Evolutionary conservation across 1,139 yeast genomes (phyloP).

Genomic region (Suhomyces guaymorum): DNA sequence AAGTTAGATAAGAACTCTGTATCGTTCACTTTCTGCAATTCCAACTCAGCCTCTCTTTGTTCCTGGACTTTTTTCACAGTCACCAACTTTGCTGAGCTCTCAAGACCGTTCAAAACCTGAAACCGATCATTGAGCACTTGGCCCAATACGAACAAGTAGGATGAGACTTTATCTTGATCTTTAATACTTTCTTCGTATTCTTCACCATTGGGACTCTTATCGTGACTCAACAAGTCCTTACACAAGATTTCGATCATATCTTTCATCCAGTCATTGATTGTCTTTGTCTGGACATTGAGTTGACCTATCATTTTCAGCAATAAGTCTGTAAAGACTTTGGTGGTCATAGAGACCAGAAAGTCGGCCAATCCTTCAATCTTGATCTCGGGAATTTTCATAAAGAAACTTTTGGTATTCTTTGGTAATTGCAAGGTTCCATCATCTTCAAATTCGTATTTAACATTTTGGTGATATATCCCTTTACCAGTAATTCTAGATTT

Average conservation of each 20-base stretch:
- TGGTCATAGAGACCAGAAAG: constrained; percentile 24
- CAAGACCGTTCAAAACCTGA: constrained; percentile 31
- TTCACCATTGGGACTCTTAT: constrained; percentile 63
- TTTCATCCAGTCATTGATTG: constrained; percentile 56
- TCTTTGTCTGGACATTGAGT: constrained; percentile 58
- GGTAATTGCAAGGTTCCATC: constrained; percentile 36
- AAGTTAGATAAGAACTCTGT: constrained; percentile 29
- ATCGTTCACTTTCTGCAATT: constrained; percentile 30
- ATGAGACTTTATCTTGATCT: constrained; percentile 70
- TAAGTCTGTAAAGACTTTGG: constrained; percentile 23
- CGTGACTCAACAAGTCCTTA: constrained; percentile 46
- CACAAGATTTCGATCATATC: constrained; percentile 47
- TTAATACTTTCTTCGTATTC: constrained; percentile 75
- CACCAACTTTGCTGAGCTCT: constrained; percentile 22
- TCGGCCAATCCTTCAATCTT: constrained; percentile 19
- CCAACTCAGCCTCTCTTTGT: constrained; percentile 26
- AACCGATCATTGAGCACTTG: constrained; percentile 57
- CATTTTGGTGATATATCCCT: constrained; percentile 18
- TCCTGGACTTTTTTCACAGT: constrained; percentile 29
- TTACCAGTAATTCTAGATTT: constrained; percentile 28
- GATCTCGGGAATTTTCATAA: constrained; percentile 33
- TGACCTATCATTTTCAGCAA: constrained; percentile 29
- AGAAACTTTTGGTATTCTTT: constrained; percentile 37
- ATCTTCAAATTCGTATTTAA: constrained; percentile 22
- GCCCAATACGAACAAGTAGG: constrained; percentile 63